A percentile compares a stretch with the other conserved stretches of the same genome.
Evolutionary conservation across 768 basidiomycete species (phyloP).

Genomic region (Suillus subalutaceus): DNA sequence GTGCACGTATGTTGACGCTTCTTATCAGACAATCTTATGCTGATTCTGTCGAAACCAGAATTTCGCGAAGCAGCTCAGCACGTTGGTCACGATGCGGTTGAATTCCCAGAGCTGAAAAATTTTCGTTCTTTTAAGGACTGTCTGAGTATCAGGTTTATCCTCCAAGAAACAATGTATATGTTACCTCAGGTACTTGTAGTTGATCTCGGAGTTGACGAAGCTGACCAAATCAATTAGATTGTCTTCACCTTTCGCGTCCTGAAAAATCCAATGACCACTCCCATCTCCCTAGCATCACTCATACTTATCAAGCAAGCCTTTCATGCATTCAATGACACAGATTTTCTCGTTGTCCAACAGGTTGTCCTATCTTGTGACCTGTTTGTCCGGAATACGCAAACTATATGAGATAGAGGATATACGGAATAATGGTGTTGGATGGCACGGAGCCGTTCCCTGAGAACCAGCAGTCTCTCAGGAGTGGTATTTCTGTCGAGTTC

Average conservation of each 20-base stretch:
- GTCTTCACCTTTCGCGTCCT: background rate
- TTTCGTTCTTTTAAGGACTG: constrained; percentile 35
- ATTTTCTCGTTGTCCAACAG: too few relatives aligned
- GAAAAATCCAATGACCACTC: constrained; percentile 52
- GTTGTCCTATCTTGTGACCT: too few relatives aligned
- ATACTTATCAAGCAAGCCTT: constrained; percentile 61
- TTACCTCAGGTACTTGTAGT: constrained; percentile 38
- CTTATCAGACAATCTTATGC: background rate
- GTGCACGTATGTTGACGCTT: constrained; percentile 43
- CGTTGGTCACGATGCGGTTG: constrained; percentile 42
- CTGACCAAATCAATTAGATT: background rate
- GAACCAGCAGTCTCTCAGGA: constrained; percentile 41
- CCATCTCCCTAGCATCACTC: constrained; percentile 64
- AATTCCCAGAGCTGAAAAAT: constrained; percentile 33
- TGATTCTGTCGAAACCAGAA: constrained; percentile 22
- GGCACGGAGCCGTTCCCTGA: constrained; percentile 54
- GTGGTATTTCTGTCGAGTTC: constrained; percentile 63
- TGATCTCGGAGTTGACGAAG: background rate
- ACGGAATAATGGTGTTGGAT: constrained; percentile 56
- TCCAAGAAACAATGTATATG: constrained; percentile 58
- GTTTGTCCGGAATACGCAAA: constrained; percentile 51
- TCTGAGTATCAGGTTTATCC: constrained; percentile 39
- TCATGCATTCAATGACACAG: too few relatives aligned
- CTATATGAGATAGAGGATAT: constrained; percentile 66
- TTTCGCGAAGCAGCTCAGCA: constrained; percentile 27